These are phyloP conservation scores for Epichloe baconii DNA, from an alignment of 2,329 filamentous ascomycete genomes.

Conservation along the genomic window DNA sequence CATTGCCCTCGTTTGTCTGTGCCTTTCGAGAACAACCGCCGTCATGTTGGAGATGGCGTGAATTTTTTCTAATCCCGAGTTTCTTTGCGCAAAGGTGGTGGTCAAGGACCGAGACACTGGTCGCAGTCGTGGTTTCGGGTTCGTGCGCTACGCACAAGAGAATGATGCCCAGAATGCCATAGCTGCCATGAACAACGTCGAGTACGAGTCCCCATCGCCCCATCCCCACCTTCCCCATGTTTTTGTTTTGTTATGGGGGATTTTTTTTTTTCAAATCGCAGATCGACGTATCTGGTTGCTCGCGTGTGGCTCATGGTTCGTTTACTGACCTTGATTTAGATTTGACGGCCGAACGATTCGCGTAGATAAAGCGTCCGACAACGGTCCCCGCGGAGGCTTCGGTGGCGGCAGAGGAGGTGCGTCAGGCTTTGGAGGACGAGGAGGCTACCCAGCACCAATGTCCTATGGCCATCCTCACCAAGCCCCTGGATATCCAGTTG, in stretches of 20 bases:
- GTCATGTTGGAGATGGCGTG: conserved; percentile 5
- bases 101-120: conserved; percentile 96
- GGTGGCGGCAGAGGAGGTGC: conserved; percentile 25
- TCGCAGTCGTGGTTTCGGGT: conserved; percentile 93
- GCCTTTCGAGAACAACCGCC: neutral
- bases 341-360: conserved; percentile 92
- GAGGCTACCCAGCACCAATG: conserved; percentile 30
- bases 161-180: conserved; percentile 67
- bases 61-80: conserved; percentile 9
- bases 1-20: neutral
- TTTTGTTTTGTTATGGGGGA: neutral
- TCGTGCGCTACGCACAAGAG: conserved; percentile 77
- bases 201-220: conserved; percentile 45
- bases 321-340: conserved; percentile 29
- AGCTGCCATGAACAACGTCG: conserved; percentile 69
- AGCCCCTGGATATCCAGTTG: conserved; percentile 23
- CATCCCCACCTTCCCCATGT: conserved; percentile 10
- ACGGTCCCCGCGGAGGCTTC: conserved; percentile 41
- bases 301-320: neutral
- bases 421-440: conserved; percentile 28
- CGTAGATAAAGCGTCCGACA: conserved; percentile 89
- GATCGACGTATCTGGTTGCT: conserved; percentile 1
- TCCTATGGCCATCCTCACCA: conserved; percentile 24
- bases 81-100: conserved; percentile 53
- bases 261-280: neutral